Evolutionary conservation across 176 grass and related monocot genomes (phyloP).

Genomic region (Eleusine indica): DNA sequence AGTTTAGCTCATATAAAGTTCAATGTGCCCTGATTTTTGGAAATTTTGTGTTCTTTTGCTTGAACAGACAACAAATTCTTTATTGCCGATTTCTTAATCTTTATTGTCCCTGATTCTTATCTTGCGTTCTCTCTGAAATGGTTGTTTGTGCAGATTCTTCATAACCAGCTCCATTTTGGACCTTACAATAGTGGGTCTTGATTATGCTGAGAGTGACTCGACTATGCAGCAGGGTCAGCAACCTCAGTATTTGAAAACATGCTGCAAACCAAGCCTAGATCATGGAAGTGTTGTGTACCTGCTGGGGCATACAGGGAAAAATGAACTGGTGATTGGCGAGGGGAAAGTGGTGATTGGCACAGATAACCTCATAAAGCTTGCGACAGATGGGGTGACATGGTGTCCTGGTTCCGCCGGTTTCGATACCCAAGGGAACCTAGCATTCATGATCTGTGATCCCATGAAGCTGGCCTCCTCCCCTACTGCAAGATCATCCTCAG

Average conservation of each 20-base stretch:
- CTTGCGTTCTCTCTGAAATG: neutral
- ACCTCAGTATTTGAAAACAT: conserved; percentile 78
- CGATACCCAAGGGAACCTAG: conserved; percentile 82
- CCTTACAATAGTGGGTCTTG: conserved; percentile 90
- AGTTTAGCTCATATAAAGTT: conserved; percentile 29
- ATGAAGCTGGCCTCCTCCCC: conserved; percentile 90
- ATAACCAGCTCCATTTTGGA: conserved; percentile 92
- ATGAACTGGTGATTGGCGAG: conserved; percentile 64
- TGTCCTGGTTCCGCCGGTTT: conserved; percentile 89
- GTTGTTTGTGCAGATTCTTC: conserved; percentile 68
- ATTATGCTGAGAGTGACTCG: conserved; percentile 62
- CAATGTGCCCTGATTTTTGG: neutral
- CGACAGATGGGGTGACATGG: conserved; percentile 60
- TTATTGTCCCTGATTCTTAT: neutral
- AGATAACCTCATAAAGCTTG: conserved; percentile 85
- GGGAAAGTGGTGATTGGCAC: conserved; percentile 85
- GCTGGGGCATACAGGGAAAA: conserved; percentile 72
- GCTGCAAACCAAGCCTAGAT: conserved; percentile 68
- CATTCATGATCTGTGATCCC: conserved; percentile 94
- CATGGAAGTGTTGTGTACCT: conserved; percentile 81
- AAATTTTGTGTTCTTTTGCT: conserved; percentile 19
- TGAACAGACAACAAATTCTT: neutral
- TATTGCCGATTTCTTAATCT: neutral
- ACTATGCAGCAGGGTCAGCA: conserved; percentile 51
- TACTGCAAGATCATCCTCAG: conserved; percentile 55